Conservation (phyloP, 495 filamentous ascomycete species). For the Penicillium crystallinum region DNA sequence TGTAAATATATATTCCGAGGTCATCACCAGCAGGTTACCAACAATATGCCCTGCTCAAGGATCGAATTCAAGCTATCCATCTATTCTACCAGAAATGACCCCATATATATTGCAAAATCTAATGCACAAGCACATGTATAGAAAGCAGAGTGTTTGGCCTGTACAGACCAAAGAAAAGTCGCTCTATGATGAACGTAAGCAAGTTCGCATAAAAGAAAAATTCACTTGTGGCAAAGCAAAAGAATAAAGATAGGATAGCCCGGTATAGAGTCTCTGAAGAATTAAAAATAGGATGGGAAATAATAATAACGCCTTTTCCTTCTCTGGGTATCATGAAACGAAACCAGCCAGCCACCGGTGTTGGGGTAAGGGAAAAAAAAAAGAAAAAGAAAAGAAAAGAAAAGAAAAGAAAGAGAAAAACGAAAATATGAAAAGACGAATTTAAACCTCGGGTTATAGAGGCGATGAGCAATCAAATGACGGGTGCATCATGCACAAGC, state of each 20-base stretch:
- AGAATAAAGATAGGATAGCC: not conserved
- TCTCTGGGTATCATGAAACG: slow-evolving; percentile 7
- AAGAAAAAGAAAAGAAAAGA: not conserved
- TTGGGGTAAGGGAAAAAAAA: not conserved
- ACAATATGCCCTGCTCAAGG: not conserved
- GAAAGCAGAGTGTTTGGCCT: not conserved
- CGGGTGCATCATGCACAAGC: too few relatives aligned
- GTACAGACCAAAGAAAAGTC: not conserved
- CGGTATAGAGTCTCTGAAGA: not conserved
- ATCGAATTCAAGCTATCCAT: not conserved
- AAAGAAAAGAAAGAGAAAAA: not conserved
- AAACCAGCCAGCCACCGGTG: not conserved
- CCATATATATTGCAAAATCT: not conserved
- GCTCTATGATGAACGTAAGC: not conserved
- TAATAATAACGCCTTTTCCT: slow-evolving; percentile 3
- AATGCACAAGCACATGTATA: not conserved
- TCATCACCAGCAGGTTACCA: not conserved
- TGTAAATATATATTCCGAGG: too few relatives aligned
- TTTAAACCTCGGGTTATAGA: too few relatives aligned
- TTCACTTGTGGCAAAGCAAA: not conserved
- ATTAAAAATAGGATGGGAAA: not conserved
- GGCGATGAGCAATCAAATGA: too few relatives aligned
- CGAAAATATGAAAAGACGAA: not conserved
- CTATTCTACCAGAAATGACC: not conserved
- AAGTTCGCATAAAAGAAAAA: not conserved